phyloP scores from a whole-genome alignment of 208 protist genomes.

The Trichomonas tenax region DNA sequence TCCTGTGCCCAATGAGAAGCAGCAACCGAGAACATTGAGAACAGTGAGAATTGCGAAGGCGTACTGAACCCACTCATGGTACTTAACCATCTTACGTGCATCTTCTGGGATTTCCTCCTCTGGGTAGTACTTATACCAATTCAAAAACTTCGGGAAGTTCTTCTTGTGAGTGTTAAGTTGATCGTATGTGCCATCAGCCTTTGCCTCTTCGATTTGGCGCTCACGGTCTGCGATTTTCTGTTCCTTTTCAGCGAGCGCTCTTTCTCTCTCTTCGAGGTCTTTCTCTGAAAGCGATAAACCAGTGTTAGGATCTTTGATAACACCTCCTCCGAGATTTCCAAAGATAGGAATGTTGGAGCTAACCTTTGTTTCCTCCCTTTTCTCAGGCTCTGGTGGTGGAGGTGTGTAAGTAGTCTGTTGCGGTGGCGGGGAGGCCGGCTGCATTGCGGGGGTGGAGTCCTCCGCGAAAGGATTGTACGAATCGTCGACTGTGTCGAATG shows the following conservation, averaged over 20 bases:
- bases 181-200: not conserved
- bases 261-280: not conserved
- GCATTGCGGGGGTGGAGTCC: not conserved
- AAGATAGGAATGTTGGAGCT: not conserved
- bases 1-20: not conserved
- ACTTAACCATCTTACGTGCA: not conserved
- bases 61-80: not conserved
- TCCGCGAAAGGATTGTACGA: not conserved
- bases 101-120: not conserved
- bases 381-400: not conserved
- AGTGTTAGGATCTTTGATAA: not conserved
- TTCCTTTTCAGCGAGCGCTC: not conserved
- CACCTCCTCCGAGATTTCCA: not conserved
- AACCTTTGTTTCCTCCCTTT: not conserved
- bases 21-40: not conserved
- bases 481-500: not conserved
- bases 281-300: not conserved
- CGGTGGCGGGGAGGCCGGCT: too few relatives aligned
- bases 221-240: not conserved
- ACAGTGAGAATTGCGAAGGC: not conserved
- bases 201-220: not conserved
- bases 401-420: not conserved
- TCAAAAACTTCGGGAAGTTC: not conserved
- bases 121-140: not conserved
- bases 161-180: not conserved